Conservation (phyloP, 2,329 filamentous ascomycete genomes). For the Sporothrix pallida region DNA sequence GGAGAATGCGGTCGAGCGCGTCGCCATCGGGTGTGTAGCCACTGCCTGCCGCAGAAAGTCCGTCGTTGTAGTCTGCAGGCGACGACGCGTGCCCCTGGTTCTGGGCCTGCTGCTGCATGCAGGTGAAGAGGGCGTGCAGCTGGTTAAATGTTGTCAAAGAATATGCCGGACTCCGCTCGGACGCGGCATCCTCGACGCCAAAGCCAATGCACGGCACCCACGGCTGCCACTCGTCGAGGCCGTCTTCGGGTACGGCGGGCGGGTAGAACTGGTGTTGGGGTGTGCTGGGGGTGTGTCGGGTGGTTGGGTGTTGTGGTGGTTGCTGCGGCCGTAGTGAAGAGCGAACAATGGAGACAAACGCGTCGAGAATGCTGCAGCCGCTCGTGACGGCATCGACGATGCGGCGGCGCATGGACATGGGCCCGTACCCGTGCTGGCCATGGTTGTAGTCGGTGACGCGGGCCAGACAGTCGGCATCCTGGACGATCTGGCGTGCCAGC, state of each 20-base stretch:
- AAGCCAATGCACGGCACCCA: slow-evolving; percentile 63
- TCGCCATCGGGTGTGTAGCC: neutral
- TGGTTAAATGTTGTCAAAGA: slow-evolving; percentile 53
- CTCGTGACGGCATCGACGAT: slow-evolving; percentile 48
- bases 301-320: neutral
- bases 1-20: slow-evolving; percentile 5
- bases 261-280: neutral
- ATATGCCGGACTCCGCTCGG: slow-evolving; percentile 44
- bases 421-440: neutral
- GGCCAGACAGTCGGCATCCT: slow-evolving; percentile 2
- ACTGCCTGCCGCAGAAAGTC: neutral
- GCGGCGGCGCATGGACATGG: neutral
- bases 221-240: slow-evolving; percentile 75
- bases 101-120: slow-evolving; percentile 10
- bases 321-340: neutral
- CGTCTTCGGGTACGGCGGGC: slow-evolving; percentile 59
- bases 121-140: slow-evolving; percentile 47
- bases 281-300: neutral
- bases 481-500: slow-evolving; percentile 62
- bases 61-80: neutral
- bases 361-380: slow-evolving; percentile 68
- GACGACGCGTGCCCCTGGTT: neutral
- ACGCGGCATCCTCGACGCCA: slow-evolving; percentile 37
- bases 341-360: slow-evolving; percentile 52
- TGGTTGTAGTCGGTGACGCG: neutral